Evolutionary conservation across 2,329 filamentous ascomycete genomes (phyloP).

Genomic region (Penicillium thymicola): DNA sequence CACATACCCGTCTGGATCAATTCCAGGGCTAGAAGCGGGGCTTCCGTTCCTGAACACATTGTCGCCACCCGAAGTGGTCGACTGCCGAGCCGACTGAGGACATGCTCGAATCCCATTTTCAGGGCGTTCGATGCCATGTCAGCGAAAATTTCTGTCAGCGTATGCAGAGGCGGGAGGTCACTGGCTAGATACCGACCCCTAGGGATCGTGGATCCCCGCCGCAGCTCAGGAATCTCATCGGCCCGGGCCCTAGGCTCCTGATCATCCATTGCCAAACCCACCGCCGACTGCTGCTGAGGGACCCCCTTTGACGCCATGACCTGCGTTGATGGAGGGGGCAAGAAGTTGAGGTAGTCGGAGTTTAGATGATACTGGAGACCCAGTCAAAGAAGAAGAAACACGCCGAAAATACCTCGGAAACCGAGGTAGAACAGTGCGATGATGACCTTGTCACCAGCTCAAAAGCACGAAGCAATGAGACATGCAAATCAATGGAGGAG

Average conservation of each 20-base stretch:
- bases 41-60: conserved; percentile 76
- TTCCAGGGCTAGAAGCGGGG: conserved; percentile 64
- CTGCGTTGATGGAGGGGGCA: not conserved
- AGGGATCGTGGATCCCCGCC: conserved; percentile 8
- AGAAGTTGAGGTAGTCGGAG: not conserved
- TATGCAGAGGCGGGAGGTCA: conserved; percentile 26
- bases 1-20: conserved; percentile 51
- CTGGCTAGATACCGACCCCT: conserved; percentile 16
- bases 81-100: conserved; percentile 38
- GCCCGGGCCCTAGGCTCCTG: conserved; percentile 1
- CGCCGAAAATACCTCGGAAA: not conserved
- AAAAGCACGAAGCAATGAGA: not conserved
- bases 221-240: conserved; percentile 23
- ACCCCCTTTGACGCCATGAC: not conserved
- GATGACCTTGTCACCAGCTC: not conserved
- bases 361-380: not conserved
- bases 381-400: not conserved
- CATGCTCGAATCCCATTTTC: conserved; percentile 41
- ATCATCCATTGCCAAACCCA: not conserved
- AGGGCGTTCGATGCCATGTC: conserved; percentile 27
- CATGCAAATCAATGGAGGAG: not conserved
- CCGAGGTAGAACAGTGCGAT: not conserved
- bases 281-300: not conserved
- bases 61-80: conserved; percentile 59
- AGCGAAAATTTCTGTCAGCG: conserved; percentile 29